A percentile compares a stretch with the other conserved stretches of the same genome.
Conservation (phyloP, 805 yeast genomes). For the Candida nemodendra region DNA sequence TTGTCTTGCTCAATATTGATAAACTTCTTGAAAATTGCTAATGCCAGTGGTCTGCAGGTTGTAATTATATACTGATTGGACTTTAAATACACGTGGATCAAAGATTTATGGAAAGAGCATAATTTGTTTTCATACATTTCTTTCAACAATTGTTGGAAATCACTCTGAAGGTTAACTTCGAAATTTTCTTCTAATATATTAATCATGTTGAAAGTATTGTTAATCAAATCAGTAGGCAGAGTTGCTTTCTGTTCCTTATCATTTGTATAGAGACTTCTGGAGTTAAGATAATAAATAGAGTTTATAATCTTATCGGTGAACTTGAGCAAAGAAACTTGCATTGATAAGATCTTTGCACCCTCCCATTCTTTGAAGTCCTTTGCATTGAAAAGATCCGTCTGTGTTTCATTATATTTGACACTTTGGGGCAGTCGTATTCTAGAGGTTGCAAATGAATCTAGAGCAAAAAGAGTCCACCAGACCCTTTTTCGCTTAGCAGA, state of each 20-base stretch:
- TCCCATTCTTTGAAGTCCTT: conserved; percentile 31
- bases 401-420: conserved; percentile 33
- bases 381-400: conserved; percentile 29
- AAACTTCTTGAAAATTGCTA: conserved; percentile 35
- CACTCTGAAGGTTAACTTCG: conserved; percentile 18
- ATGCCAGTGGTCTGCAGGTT: conserved; percentile 35
- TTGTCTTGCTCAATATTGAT: conserved; percentile 17
- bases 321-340: conserved; percentile 27
- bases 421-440: conserved; percentile 37
- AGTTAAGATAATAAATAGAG: conserved; percentile 31
- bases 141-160: conserved; percentile 20
- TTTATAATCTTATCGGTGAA: conserved; percentile 33
- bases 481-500: conserved; percentile 34
- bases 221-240: conserved; percentile 19
- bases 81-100: conserved; percentile 35
- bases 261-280: conserved; percentile 25
- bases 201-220: conserved; percentile 20
- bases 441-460: conserved; percentile 38
- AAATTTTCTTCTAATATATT: conserved; percentile 25
- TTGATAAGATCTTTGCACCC: conserved; percentile 28
- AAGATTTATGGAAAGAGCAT: conserved; percentile 18
- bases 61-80: conserved; percentile 37
- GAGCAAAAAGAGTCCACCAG: conserved; percentile 41
- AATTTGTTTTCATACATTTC: conserved; percentile 19
- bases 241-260: conserved; percentile 20